These are phyloP conservation scores for Chlorociboria aeruginascens DNA, from an alignment of 495 filamentous ascomycete species.

Conservation along the genomic window DNA sequence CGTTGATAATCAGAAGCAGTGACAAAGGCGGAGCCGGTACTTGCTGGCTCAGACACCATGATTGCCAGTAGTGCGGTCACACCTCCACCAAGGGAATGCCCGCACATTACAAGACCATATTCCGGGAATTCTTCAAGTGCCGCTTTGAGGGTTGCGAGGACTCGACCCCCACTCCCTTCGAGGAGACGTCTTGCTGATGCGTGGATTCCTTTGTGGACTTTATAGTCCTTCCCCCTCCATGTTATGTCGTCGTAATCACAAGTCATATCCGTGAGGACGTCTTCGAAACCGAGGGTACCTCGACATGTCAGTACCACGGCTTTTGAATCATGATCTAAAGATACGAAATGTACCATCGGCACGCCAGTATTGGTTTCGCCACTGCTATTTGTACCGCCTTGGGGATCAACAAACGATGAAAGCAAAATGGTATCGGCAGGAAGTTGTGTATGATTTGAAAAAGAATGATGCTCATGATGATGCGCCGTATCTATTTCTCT, in stretches of 20 bases:
- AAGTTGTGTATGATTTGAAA: constrained; percentile 58
- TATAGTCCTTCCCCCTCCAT: constrained; percentile 55
- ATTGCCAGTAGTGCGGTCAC: constrained; percentile 65
- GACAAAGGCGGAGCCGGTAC: constrained; percentile 28
- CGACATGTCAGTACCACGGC: constrained; percentile 66
- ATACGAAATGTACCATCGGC: constrained; percentile 69
- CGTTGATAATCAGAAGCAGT: constrained; percentile 27
- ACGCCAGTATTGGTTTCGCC: constrained; percentile 63
- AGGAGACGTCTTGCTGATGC: constrained; percentile 62
- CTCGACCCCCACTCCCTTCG: constrained; percentile 45
- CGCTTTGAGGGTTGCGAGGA: constrained; percentile 56
- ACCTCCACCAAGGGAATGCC: constrained; percentile 66
- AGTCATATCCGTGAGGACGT: constrained; percentile 69
- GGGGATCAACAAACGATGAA: constrained; percentile 64
- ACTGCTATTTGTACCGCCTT: constrained; percentile 58
- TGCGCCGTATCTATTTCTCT: constrained; percentile 31
- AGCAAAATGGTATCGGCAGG: constrained; percentile 58
- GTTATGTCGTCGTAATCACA: constrained; percentile 67
- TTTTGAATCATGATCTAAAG: constrained; percentile 64
- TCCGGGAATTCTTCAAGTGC: constrained; percentile 58
- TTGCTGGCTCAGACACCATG: constrained; percentile 52
- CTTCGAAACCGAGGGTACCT: constrained; percentile 70
- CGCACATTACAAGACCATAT: constrained; percentile 66
- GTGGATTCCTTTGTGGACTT: constrained; percentile 76
- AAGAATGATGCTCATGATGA: constrained; percentile 56